Conservation (phyloP, 1,284 basidiomycete genomes). For the Farysia itapuensis region DNA sequence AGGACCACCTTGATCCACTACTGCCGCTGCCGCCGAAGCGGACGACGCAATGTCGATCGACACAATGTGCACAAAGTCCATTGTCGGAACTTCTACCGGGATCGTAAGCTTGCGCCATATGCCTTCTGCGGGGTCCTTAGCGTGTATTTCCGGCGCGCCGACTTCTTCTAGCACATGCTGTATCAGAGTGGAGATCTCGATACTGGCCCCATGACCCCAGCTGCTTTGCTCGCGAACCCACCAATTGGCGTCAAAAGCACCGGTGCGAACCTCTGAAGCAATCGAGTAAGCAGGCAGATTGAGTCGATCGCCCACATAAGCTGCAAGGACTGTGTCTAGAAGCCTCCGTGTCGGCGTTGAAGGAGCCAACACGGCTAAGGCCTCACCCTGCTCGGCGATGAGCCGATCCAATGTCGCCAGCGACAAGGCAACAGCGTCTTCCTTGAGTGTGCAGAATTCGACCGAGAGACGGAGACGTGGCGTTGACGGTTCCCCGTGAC, state of each 20-base stretch:
- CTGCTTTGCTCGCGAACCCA: conserved; percentile 11
- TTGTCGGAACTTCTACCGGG: conserved; percentile 38
- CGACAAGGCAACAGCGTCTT: conserved; percentile 27
- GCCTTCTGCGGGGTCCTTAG: background rate
- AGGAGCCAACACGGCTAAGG: background rate
- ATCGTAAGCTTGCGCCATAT: conserved; percentile 38
- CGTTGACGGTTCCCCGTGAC: background rate
- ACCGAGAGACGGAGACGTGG: conserved; percentile 29
- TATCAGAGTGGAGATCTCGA: background rate
- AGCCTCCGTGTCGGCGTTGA: conserved; percentile 4
- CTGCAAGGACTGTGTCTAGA: conserved; percentile 11
- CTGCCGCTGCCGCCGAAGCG: background rate
- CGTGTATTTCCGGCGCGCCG: background rate
- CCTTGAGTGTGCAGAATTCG: conserved; percentile 34
- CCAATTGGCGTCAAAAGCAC: conserved; percentile 8
- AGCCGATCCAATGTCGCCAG: conserved; percentile 2
- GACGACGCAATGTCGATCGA: too few species aligned
- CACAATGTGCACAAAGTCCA: too few species aligned
- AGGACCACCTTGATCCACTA: background rate
- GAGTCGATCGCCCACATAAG: conserved; percentile 15
- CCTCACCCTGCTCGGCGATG: background rate
- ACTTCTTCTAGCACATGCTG: background rate
- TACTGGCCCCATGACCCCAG: conserved; percentile 7
- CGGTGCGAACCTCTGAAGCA: conserved; percentile 12
- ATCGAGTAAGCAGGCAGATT: conserved; percentile 31